Evolutionary conservation across 352 stramenopile species (phyloP).

Genomic region (Phytophthora sansomeana): DNA sequence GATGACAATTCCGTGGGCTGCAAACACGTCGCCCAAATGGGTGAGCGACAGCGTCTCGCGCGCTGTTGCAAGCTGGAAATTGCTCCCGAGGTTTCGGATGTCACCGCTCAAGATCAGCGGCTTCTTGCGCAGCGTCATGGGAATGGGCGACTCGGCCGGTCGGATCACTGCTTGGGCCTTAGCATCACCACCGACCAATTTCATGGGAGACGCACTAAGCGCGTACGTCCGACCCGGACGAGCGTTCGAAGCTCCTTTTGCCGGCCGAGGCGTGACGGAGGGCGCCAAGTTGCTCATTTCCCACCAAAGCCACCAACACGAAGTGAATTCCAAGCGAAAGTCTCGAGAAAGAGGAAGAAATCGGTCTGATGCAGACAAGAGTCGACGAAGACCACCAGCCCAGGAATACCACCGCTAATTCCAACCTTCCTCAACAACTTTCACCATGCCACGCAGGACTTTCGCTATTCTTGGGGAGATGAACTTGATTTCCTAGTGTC

Average conservation of each 20-base stretch:
- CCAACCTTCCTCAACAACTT: neutral
- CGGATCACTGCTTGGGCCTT: conserved; percentile 36
- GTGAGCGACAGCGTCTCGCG: conserved; percentile 45
- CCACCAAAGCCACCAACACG: neutral
- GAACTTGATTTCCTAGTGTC: no score
- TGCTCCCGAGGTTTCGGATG: conserved; percentile 77
- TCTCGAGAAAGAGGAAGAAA: neutral
- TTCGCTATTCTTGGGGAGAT: conserved; percentile 10
- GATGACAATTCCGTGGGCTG: conserved; percentile 53
- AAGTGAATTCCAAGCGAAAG: neutral
- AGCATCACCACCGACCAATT: conserved; percentile 29
- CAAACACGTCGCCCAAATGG: conserved; percentile 61
- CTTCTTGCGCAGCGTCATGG: conserved; percentile 55
- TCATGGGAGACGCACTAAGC: conserved; percentile 57
- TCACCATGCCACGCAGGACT: neutral
- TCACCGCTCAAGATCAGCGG: conserved; percentile 70
- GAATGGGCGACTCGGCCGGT: conserved; percentile 38
- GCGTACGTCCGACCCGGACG: conserved; percentile 61
- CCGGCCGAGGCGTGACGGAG: conserved; percentile 66
- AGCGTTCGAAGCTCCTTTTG: conserved; percentile 41
- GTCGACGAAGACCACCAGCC: conserved; percentile 10
- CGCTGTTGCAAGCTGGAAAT: conserved; percentile 68
- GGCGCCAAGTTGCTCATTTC: conserved; percentile 62
- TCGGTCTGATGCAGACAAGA: conserved; percentile 11
- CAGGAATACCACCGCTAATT: conserved; percentile 34